A percentile compares a stretch with the other conserved stretches of the same genome.
These are phyloP conservation scores for Teratosphaeria destructans DNA, from an alignment of 2,329 filamentous ascomycete genomes.

Conservation along the genomic window DNA sequence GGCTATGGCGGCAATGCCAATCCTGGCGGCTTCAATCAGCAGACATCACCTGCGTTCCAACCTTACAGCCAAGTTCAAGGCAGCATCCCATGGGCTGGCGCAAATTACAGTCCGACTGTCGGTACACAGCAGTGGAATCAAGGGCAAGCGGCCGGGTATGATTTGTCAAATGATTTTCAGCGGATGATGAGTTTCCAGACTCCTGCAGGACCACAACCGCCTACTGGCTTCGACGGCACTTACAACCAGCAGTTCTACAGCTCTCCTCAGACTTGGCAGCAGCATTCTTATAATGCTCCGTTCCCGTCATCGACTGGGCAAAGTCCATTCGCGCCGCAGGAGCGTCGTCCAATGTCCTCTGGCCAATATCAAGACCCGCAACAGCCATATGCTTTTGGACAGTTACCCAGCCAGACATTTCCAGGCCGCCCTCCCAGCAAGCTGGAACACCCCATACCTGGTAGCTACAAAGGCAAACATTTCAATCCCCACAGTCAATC, in stretches of 20 bases:
- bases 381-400: conserved; percentile 61
- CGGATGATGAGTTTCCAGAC: conserved; percentile 36
- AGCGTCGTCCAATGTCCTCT: background rate
- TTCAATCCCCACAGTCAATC: conserved; percentile 94
- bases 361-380: conserved; percentile 21
- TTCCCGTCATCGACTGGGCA: conserved; percentile 16
- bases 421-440: conserved; percentile 61
- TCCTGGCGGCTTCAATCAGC: background rate
- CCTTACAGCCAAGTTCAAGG: background rate
- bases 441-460: conserved; percentile 71
- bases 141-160: conserved; percentile 28
- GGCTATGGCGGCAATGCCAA: conserved; percentile 1
- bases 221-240: conserved; percentile 7
- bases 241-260: conserved; percentile 18
- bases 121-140: conserved; percentile 11
- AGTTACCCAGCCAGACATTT: conserved; percentile 60
- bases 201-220: conserved; percentile 14
- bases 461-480: conserved; percentile 70
- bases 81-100: conserved; percentile 2
- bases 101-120: background rate
- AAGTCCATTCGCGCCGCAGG: background rate
- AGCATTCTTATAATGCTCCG: conserved; percentile 20
- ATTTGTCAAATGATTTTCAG: conserved; percentile 36
- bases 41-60: background rate
- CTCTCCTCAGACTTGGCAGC: conserved; percentile 18